phyloP scores from a whole-genome alignment of 2,329 filamentous ascomycete species.

The Fusarium sp. region DNA sequence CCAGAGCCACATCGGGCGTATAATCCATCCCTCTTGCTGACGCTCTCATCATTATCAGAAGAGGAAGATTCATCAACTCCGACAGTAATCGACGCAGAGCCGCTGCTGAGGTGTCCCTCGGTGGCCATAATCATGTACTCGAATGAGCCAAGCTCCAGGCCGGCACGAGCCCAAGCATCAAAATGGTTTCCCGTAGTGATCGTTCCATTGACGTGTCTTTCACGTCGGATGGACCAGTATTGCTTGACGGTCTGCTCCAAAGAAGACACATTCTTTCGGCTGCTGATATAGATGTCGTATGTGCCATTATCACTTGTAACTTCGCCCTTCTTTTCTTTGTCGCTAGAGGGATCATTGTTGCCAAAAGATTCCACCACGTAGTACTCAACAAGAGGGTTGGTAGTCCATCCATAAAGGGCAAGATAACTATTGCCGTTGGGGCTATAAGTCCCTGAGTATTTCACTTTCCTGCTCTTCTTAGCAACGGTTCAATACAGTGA shows the following conservation, averaged over 20 bases:
- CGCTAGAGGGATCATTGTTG: background rate
- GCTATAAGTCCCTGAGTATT: background rate
- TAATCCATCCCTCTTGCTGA: background rate
- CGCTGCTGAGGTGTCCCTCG: background rate
- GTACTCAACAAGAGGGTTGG: background rate
- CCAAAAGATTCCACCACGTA: background rate
- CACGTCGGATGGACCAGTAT: background rate
- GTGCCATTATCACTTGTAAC: background rate
- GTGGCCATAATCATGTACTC: background rate
- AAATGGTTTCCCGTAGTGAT: background rate
- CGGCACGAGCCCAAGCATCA: background rate
- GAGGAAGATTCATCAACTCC: background rate
- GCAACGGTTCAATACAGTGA: background rate
- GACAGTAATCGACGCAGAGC: background rate
- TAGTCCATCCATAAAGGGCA: background rate
- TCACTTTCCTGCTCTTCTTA: background rate
- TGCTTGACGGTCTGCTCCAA: background rate
- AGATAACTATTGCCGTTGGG: background rate
- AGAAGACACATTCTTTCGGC: background rate
- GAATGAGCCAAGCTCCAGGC: background rate
- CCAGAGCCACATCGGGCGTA: background rate
- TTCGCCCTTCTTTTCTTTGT: background rate
- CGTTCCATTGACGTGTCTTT: background rate
- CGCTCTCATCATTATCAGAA: background rate
- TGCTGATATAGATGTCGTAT: background rate